Evolutionary conservation across 1,284 basidiomycete species (phyloP).

Genomic region (Malassezia pachydermatis): DNA sequence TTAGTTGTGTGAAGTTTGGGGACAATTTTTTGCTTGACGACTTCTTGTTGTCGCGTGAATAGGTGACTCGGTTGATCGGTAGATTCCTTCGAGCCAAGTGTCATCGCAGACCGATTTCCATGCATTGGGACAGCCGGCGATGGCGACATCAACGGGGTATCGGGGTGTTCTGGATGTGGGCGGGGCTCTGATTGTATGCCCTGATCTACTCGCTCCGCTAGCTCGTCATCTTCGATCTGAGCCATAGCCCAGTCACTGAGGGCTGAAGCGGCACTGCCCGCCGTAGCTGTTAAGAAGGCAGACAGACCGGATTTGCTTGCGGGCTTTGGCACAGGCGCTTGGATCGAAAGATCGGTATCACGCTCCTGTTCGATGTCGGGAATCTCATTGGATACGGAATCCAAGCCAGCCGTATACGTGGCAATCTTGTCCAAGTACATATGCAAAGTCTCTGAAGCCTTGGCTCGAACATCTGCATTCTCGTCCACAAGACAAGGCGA

Average conservation of each 20-base stretch:
- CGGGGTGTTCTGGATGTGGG: too few relatives aligned
- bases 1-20: neutral
- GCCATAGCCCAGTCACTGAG: slow-evolving; percentile 39
- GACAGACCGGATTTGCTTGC: slow-evolving; percentile 1
- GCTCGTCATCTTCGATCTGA: slow-evolving; percentile 14
- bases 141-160: neutral
- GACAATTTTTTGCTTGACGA: neutral
- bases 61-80: too few relatives aligned
- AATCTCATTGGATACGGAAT: neutral
- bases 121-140: slow-evolving; percentile 5
- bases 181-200: too few relatives aligned
- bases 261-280: slow-evolving; percentile 35
- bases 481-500: slow-evolving; percentile 39
- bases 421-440: slow-evolving; percentile 33
- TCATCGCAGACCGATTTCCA: neutral
- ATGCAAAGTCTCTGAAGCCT: slow-evolving; percentile 31
- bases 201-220: too few relatives aligned
- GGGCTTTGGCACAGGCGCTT: neutral
- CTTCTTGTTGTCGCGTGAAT: neutral
- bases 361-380: neutral
- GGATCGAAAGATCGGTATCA: neutral
- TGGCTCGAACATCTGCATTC: slow-evolving; percentile 40
- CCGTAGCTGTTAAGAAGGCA: slow-evolving; percentile 22
- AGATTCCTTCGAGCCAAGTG: neutral
- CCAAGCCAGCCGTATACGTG: neutral